phyloP scores from a whole-genome alignment of 768 basidiomycete genomes.

The Suillus hirtellus region DNA sequence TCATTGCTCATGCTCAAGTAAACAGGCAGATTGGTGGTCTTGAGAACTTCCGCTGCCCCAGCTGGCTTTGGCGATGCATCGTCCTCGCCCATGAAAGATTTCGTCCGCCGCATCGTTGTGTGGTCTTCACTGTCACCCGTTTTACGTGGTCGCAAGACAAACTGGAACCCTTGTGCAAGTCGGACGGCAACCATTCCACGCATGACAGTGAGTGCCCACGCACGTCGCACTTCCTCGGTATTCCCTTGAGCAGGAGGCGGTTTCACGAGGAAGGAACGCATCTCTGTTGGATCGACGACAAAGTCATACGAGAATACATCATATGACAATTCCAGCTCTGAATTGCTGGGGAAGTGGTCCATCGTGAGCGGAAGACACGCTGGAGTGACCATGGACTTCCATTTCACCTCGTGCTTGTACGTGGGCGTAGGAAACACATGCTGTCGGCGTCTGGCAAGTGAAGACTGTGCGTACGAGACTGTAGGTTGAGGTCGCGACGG shows the following conservation, averaged over 20 bases:
- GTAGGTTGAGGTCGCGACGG: conserved; percentile 64
- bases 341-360: conserved; percentile 78
- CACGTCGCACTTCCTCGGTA: conserved; percentile 59
- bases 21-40: conserved; percentile 65
- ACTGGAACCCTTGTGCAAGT: conserved; percentile 93
- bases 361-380: conserved; percentile 88
- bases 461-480: conserved; percentile 62
- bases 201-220: conserved; percentile 82
- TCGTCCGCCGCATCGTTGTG: conserved; percentile 45
- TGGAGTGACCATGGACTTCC: conserved; percentile 84
- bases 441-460: conserved; percentile 88
- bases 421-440: conserved; percentile 74
- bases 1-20: conserved; percentile 95
- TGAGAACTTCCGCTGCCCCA: conserved; percentile 68
- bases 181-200: conserved; percentile 92
- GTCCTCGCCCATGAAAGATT: conserved; percentile 60
- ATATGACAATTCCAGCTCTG: conserved; percentile 75
- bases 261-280: conserved; percentile 84
- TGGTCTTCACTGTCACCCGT: conserved; percentile 31
- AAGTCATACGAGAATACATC: conserved; percentile 88
- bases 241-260: conserved; percentile 50
- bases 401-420: conserved; percentile 87
- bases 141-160: conserved; percentile 60
- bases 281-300: conserved; percentile 80
- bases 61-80: conserved; percentile 52